Evolutionary conservation across 192 early-diverging fungal species (phyloP).

Genomic region (Gonapodya sp.): DNA sequence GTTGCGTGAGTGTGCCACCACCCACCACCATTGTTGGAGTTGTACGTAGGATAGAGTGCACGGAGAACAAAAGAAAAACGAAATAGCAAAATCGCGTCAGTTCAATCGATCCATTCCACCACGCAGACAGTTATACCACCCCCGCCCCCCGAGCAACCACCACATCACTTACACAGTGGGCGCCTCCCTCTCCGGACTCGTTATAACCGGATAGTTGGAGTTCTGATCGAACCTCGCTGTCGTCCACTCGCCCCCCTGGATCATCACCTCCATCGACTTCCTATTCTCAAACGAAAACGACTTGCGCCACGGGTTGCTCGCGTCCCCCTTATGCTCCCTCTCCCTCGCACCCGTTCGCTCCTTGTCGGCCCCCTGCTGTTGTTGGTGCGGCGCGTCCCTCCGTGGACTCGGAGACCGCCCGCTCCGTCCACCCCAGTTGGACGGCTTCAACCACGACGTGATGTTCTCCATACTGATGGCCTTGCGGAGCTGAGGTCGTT

Average conservation of each 20-base stretch:
- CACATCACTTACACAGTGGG: background rate
- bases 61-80: too few species aligned
- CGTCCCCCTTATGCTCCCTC: too few species aligned
- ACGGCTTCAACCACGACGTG: background rate
- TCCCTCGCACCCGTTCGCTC: too few species aligned
- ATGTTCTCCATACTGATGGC: background rate
- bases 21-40: too few species aligned
- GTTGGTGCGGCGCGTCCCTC: background rate
- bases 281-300: background rate
- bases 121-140: too few species aligned
- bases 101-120: too few species aligned
- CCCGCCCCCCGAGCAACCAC: too few species aligned
- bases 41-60: too few species aligned
- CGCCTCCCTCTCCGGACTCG: background rate
- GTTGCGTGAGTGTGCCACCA: too few species aligned
- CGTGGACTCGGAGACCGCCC: background rate
- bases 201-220: background rate
- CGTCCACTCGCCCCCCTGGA: background rate
- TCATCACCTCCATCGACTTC: background rate
- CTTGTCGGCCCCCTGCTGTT: background rate
- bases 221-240: background rate
- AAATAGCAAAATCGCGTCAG: too few species aligned
- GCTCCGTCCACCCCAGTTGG: background rate
- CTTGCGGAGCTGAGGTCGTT: background rate
- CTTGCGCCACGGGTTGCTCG: background rate